Percentiles rank a stretch among this genome's conserved stretches.
These are phyloP conservation scores for Neoboletus subvelutipes DNA, from an alignment of 768 basidiomycete species.

Conservation along the genomic window DNA sequence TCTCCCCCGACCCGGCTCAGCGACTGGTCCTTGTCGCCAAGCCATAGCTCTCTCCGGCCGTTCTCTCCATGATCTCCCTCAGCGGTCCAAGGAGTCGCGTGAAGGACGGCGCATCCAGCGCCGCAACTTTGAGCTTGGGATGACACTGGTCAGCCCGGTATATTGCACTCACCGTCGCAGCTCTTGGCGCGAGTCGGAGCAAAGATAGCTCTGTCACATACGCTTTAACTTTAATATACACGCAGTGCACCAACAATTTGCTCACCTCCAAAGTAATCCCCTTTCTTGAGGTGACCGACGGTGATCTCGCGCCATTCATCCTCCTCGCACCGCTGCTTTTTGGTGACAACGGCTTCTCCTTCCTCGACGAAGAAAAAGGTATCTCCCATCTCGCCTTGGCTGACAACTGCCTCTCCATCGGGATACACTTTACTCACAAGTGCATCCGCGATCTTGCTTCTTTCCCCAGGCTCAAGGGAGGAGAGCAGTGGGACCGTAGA, in stretches of 20 bases:
- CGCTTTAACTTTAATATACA: constrained; percentile 4
- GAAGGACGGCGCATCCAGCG: constrained; percentile 90
- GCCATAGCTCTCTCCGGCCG: constrained; percentile 75
- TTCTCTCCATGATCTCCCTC: constrained; percentile 89
- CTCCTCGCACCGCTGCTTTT: constrained; percentile 59
- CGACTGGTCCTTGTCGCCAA: constrained; percentile 34
- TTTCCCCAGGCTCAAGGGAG: constrained; percentile 81
- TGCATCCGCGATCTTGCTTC: constrained; percentile 97
- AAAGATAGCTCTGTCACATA: constrained; percentile 76
- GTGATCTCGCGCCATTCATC: constrained; percentile 61
- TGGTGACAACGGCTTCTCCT: constrained; percentile 86
- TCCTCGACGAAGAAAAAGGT: constrained; percentile 98
- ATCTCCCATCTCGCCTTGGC: constrained; percentile 92
- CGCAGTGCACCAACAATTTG: background rate
- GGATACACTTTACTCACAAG: constrained; percentile 78
- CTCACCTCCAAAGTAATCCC: constrained; percentile 98
- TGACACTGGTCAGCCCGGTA: constrained; percentile 40
- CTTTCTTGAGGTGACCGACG: constrained; percentile 78
- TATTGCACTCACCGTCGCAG: constrained; percentile 92
- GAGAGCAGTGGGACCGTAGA: constrained; percentile 86
- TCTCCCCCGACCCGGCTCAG: constrained; percentile 15
- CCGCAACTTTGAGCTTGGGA: constrained; percentile 87
- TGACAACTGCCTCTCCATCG: constrained; percentile 86
- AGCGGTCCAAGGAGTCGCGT: constrained; percentile 91
- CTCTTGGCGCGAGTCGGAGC: constrained; percentile 83